phyloP scores from a whole-genome alignment of 352 stramenopile genomes.

The Phytophthora vignae region DNA sequence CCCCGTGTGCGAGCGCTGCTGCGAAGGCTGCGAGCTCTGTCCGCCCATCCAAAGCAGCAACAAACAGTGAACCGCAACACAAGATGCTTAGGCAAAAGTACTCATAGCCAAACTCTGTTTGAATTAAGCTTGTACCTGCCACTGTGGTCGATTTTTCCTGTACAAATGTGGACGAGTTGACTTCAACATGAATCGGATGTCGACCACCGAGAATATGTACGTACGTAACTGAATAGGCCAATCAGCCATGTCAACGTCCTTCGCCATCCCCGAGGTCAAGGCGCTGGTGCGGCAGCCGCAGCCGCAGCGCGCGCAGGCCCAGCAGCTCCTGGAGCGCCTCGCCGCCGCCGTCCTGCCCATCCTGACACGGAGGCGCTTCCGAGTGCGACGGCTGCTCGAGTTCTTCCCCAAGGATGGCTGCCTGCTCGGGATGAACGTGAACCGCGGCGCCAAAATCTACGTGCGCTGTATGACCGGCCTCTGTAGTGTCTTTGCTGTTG shows the following conservation, averaged over 20 bases:
- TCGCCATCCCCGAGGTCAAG: slow-evolving; percentile 45
- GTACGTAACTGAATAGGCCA: slow-evolving; percentile 1
- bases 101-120: no score
- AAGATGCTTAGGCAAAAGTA: no score
- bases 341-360: slow-evolving; percentile 65
- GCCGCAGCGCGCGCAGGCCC: slow-evolving; percentile 37
- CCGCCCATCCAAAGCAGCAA: slow-evolving; percentile 28
- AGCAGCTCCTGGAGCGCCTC: slow-evolving; percentile 60
- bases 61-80: slow-evolving; percentile 17
- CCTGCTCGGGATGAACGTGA: slow-evolving; percentile 85
- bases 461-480: slow-evolving; percentile 50
- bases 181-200: slow-evolving; percentile 22
- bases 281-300: slow-evolving; percentile 43
- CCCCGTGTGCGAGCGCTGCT: slow-evolving; percentile 75
- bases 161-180: background rate
- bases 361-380: slow-evolving; percentile 58
- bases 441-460: slow-evolving; percentile 76
- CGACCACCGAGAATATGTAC: slow-evolving; percentile 18
- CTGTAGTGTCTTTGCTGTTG: background rate
- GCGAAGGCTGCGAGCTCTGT: slow-evolving; percentile 62
- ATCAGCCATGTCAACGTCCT: slow-evolving; percentile 29
- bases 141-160: no score
- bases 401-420: slow-evolving; percentile 71
- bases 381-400: slow-evolving; percentile 63
- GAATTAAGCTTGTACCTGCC: no score